Conservation (phyloP, 495 filamentous ascomycete genomes). For the Sporormia fimetaria region DNA sequence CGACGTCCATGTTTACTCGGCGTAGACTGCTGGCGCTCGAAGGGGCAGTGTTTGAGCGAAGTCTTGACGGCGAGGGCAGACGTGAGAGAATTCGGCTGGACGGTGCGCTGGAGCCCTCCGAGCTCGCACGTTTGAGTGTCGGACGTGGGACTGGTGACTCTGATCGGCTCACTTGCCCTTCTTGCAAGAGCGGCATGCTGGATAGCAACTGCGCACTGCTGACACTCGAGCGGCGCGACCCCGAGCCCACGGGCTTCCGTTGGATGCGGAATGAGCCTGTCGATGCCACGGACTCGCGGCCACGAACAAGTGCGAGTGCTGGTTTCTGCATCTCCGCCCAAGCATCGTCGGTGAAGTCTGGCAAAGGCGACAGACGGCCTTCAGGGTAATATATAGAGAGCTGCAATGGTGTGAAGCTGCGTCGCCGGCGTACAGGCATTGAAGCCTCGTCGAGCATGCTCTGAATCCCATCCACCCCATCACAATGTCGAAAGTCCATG, state of each 20-base stretch:
- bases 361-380: constrained; percentile 54
- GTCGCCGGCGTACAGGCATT: constrained; percentile 21
- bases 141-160: constrained; percentile 6
- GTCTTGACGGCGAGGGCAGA: constrained; percentile 16
- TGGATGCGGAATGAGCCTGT: constrained; percentile 20
- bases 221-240: constrained; percentile 17
- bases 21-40: constrained; percentile 18
- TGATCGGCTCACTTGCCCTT: constrained; percentile 12
- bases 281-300: constrained; percentile 9
- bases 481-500: constrained; percentile 20
- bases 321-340: constrained; percentile 24
- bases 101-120: constrained; percentile 1
- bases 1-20: constrained; percentile 21
- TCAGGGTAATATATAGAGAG: constrained; percentile 60
- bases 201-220: constrained; percentile 4
- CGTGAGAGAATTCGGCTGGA: constrained; percentile 11
- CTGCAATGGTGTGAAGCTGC: constrained; percentile 56
- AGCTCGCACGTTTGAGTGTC: constrained; percentile 12
- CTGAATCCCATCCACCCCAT: constrained; percentile 12
- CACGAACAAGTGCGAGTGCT: constrained; percentile 17
- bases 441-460: constrained; percentile 20
- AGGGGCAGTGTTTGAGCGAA: constrained; percentile 13
- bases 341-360: constrained; percentile 32
- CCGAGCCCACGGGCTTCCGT: constrained; percentile 21
- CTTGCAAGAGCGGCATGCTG: constrained; percentile 7